Base-by-base conservation (phyloP, 1,139 yeast species). In the Kurtzmaniella quercitrusa region DNA sequence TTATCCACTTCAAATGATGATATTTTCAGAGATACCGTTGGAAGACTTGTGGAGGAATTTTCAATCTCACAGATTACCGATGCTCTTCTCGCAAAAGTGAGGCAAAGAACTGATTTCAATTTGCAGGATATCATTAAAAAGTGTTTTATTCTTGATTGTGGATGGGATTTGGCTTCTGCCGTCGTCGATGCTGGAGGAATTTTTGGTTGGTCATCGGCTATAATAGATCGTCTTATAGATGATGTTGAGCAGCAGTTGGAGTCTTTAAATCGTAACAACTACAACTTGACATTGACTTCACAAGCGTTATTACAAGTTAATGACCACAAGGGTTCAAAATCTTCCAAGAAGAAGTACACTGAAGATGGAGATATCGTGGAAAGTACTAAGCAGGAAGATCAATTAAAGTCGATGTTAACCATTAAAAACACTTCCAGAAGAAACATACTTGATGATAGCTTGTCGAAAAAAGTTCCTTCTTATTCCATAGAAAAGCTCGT, bases 151-250 rank as follows among this genome's bases (percentile, higher is more conserved):
- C 50, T 64, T 38, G 57, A 64, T 40, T 72, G 71, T 48, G 84
- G 86, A 20, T 82, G 82, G 76, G 74, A 71, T 43, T 61, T 85
- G 20, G 64, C 84, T 42, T 78, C 83, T 42, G 71, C 82, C 28
- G 71, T 85, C 38, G 73, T 86, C 43, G 94, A 85, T 58, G 81
- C 86, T 5, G 85, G 84, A 43, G 94, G 94, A 0, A 63, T 85
- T 38, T 78, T 84, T 54, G 76, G 82, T 33, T 82, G 86, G 79
- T 73, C 75, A 41, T 66, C 66, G 21, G 66, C 66, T 9, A 71
- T 80, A 37, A 63, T 84, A 34, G 56, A 60, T 14, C 68, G 65
- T 36, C 63, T 84, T 45, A 65, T 71, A 20, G 57, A 54, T 17
- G 65, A 74, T 18, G 67, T 84, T 8, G 72, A 71, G 42, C 51